These are phyloP conservation scores for Phaffomyces thermotolerans DNA, from an alignment of 805 yeast genomes.

Conservation along the genomic window DNA sequence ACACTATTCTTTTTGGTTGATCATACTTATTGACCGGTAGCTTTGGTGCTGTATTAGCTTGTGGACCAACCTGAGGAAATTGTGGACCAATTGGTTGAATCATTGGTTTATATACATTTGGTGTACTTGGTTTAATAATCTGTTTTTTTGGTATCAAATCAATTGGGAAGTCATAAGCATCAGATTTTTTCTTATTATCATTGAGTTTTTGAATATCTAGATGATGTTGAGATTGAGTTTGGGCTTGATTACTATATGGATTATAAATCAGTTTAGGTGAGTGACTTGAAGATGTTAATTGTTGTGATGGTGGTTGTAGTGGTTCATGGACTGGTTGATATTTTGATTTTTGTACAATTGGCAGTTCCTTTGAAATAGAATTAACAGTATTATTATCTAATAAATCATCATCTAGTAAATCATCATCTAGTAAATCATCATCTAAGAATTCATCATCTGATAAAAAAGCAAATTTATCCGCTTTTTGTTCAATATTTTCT, in stretches of 20 bases:
- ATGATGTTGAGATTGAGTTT: slow-evolving; percentile 7
- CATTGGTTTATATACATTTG: slow-evolving; percentile 2
- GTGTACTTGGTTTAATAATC: slow-evolving; percentile 2
- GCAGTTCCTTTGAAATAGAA: neutral
- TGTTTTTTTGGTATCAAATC: slow-evolving; percentile 38
- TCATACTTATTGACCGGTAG: neutral
- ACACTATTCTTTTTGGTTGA: neutral
- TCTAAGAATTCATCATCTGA: slow-evolving; percentile 13
- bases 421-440: slow-evolving; percentile 31
- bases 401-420: slow-evolving; percentile 22
- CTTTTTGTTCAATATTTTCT: neutral
- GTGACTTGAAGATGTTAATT: slow-evolving; percentile 5
- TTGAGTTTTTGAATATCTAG: slow-evolving; percentile 29
- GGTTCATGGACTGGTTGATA: neutral
- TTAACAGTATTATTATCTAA: slow-evolving; percentile 30
- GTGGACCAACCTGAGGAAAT: neutral
- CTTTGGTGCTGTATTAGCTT: neutral
- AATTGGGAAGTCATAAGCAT: slow-evolving; percentile 70
- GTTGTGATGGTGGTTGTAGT: slow-evolving; percentile 5
- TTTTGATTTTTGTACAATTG: neutral
- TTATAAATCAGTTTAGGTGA: neutral
- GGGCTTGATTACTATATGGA: neutral
- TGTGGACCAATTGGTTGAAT: neutral
- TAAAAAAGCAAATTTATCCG: slow-evolving; percentile 12
- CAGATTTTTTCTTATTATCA: slow-evolving; percentile 53